A percentile compares a stretch with the other conserved stretches of the same genome.
phyloP scores from a whole-genome alignment of 768 basidiomycete species.

The Xanthoconium stramineum region DNA sequence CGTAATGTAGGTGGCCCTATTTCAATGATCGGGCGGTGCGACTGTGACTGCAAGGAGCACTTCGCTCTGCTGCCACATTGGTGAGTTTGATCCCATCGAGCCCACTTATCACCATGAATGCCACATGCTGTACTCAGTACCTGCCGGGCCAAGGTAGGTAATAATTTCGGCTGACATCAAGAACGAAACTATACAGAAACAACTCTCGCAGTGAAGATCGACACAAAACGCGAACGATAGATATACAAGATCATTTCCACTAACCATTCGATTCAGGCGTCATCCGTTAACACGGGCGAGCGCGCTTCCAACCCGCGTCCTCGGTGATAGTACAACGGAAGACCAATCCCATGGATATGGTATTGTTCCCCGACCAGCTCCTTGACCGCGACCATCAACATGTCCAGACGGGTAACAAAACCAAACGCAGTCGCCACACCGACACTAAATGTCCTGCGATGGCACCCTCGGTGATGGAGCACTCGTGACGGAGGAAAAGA shows the following conservation, averaged over 20 bases:
- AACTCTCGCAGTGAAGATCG: no score
- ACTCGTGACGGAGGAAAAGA: not conserved
- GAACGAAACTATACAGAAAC: not conserved
- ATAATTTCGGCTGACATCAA: not conserved
- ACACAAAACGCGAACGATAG: not conserved
- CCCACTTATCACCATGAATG: no score
- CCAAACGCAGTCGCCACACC: slow-evolving; percentile 68
- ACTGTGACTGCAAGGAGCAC: no score
- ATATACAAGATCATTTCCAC: not conserved
- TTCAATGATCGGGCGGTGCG: not conserved
- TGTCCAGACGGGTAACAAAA: slow-evolving; percentile 70
- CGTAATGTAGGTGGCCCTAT: not conserved
- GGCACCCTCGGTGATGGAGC: not conserved
- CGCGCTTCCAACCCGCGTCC: slow-evolving; percentile 28
- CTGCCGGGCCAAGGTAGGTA: not conserved
- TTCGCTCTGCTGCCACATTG: no score
- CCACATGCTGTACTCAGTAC: not conserved
- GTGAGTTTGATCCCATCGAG: no score
- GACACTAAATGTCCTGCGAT: slow-evolving; percentile 60
- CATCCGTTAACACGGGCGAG: slow-evolving; percentile 16
- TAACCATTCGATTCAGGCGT: not conserved
- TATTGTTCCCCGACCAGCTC: slow-evolving; percentile 86
- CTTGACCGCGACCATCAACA: slow-evolving; percentile 77
- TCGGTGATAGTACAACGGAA: slow-evolving; percentile 21
- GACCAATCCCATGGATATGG: slow-evolving; percentile 71